Evolutionary conservation across 306 rosid genomes (phyloP).

Genomic region (Prosopis cineraria): DNA sequence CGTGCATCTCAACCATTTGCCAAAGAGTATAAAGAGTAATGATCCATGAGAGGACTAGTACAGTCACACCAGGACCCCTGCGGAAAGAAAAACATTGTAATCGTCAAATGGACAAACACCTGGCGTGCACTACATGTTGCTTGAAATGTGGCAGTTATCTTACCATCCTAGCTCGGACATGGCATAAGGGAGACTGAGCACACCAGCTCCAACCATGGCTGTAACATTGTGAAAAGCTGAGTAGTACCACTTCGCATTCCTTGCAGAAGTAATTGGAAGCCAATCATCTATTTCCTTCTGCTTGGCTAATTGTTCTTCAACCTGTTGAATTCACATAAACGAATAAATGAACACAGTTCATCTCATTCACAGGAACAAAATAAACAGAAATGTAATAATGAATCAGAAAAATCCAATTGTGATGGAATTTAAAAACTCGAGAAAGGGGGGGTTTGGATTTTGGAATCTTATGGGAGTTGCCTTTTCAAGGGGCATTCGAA

Average conservation of each 20-base stretch:
- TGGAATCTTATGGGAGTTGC: background rate
- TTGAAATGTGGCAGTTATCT: background rate
- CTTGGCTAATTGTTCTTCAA: conserved; percentile 34
- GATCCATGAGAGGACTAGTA: conserved; percentile 69
- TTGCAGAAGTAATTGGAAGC: conserved; percentile 79
- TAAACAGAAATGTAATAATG: conserved; percentile 30
- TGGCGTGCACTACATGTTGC: background rate
- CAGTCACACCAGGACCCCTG: conserved; percentile 80
- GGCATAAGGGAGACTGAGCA: conserved; percentile 75
- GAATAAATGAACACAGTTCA: conserved; percentile 7
- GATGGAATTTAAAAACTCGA: background rate
- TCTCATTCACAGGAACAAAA: conserved; percentile 9
- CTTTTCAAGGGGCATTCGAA: background rate
- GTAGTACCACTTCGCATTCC: conserved; percentile 94
- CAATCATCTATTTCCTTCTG: conserved; percentile 67
- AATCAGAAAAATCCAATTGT: conserved; percentile 20
- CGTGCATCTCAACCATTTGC: conserved; percentile 96
- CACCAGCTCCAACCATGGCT: conserved; percentile 96
- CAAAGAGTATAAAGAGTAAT: conserved; percentile 71
- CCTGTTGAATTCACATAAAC: conserved; percentile 28
- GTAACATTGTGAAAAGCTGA: conserved; percentile 87
- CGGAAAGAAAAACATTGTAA: background rate
- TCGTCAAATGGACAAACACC: conserved; percentile 2
- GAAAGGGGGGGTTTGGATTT: background rate
- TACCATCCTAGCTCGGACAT: conserved; percentile 82